phyloP scores from a whole-genome alignment of 2,329 filamentous ascomycete genomes.

The Pyrenophora seminiperda region DNA sequence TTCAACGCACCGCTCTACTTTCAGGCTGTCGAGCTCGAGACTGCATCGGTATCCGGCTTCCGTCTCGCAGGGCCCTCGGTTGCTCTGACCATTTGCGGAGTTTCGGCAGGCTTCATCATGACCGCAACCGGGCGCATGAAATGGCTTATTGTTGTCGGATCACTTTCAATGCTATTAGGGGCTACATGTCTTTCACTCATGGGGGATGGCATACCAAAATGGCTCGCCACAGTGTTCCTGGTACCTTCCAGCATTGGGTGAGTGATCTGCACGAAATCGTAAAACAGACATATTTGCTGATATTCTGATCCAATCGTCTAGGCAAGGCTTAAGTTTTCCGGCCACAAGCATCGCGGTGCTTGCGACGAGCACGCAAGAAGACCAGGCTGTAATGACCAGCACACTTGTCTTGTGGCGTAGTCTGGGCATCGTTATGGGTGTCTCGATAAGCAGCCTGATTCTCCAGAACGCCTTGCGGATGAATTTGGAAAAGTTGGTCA shows the following conservation, averaged over 20 bases:
- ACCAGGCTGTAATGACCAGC: conserved; percentile 61
- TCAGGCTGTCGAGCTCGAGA: conserved; percentile 56
- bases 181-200: conserved; percentile 43
- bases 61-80: conserved; percentile 69
- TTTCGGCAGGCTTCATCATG: conserved; percentile 52
- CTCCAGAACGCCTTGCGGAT: conserved; percentile 71
- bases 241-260: conserved; percentile 47
- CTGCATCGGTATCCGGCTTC: conserved; percentile 73
- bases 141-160: conserved; percentile 49
- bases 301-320: too few species aligned
- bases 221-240: conserved; percentile 50
- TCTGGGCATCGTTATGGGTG: conserved; percentile 74
- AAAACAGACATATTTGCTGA: too few species aligned
- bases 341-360: conserved; percentile 51
- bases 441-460: conserved; percentile 71
- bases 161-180: conserved; percentile 46
- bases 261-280: too few species aligned
- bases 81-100: conserved; percentile 50
- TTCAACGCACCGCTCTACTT: conserved; percentile 76
- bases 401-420: conserved; percentile 74
- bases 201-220: conserved; percentile 47
- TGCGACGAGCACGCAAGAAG: conserved; percentile 50
- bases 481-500: conserved; percentile 65
- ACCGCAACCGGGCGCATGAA: conserved; percentile 52
- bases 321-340: conserved; percentile 51